Evolutionary conservation across 164 flowering plant genomes (phyloP), one percentile per base, ranked within the genome.

Genomic region (Aristolochia californica): DNA sequence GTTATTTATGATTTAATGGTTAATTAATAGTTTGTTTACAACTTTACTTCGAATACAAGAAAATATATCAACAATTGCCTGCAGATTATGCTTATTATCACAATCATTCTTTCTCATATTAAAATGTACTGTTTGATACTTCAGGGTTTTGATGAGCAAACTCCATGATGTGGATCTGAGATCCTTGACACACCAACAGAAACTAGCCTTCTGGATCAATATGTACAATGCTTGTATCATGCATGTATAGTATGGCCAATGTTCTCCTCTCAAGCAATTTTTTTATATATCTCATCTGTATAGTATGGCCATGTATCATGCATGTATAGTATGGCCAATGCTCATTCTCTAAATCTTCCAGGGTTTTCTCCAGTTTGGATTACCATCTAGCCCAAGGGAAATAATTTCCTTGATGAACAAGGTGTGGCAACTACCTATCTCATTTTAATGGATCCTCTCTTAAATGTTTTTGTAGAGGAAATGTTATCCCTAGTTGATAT

Each of bases 151-250:
- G 27, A 66, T 84, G 79, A 75, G 66, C 68, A 71, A 67, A 53
- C 83, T 93, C 15, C 78, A 80, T 64, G 72, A 71, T 50, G 84
- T 83, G 74, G 96, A 89, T 21, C 69, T 89, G 70, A 74, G 75
- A 55, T 67, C 56, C 53, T 56, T 89, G 73, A 78, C 73, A 49
- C 56, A 72, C 70, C 83, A 81, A 56, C 96, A 93, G 62, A 93
- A 93, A 57, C 70, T 93, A 25, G 96, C 97, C 17, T 93, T 93
- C 63, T 93, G 96, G 98, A 87, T 87, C 89, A 93, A 93, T 84
- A 85, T 85, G 78, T 89, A 83, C 85, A 89, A 93, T 75, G 97
- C 98, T 72, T 93, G 97, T 64, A 69, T 87, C 69, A 87, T 93
- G 97, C 89, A 93, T 84, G 97, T 88, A 86, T 62, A 72, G 47